phyloP scores from a whole-genome alignment of 2,329 filamentous ascomycete genomes.

The Gnomoniopsis sp. region DNA sequence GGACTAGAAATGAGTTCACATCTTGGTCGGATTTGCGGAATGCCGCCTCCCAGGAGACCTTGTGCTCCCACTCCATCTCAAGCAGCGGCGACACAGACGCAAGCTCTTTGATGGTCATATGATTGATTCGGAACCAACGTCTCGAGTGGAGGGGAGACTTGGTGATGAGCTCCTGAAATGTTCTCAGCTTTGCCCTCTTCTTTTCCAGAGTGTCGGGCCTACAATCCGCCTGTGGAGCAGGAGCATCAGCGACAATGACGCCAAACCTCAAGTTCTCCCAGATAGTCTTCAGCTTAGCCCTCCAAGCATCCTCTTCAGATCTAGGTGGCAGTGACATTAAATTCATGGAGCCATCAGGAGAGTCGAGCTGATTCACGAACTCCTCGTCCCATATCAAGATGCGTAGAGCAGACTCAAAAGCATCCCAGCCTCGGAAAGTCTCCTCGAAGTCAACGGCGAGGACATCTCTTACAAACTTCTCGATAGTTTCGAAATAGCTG shows the following conservation, averaged over 20 bases:
- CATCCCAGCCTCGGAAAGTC: slow-evolving; percentile 13
- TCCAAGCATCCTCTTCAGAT: neutral
- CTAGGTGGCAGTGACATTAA: neutral
- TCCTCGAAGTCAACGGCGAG: neutral
- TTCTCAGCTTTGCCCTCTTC: neutral
- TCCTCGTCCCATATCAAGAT: slow-evolving; percentile 11
- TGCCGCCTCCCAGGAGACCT: slow-evolving; percentile 7
- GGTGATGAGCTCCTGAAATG: neutral
- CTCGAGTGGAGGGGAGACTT: slow-evolving; percentile 16
- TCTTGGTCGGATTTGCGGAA: neutral
- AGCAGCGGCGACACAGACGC: slow-evolving; percentile 3
- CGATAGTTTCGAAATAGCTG: slow-evolving; percentile 7
- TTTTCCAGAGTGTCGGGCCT: neutral
- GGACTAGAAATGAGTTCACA: neutral
- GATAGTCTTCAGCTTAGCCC: neutral
- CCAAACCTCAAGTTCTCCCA: slow-evolving; percentile 1
- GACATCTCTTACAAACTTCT: neutral
- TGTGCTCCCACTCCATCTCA: slow-evolving; percentile 9
- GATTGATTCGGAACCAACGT: slow-evolving; percentile 6
- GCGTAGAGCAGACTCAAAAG: slow-evolving; percentile 12
- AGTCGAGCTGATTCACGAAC: neutral
- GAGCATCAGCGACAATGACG: neutral
- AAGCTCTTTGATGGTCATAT: neutral
- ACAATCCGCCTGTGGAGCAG: neutral
- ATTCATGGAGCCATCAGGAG: neutral